Evolutionary conservation across 352 stramenopile species (phyloP).

Genomic region (Pythium periplocum): DNA sequence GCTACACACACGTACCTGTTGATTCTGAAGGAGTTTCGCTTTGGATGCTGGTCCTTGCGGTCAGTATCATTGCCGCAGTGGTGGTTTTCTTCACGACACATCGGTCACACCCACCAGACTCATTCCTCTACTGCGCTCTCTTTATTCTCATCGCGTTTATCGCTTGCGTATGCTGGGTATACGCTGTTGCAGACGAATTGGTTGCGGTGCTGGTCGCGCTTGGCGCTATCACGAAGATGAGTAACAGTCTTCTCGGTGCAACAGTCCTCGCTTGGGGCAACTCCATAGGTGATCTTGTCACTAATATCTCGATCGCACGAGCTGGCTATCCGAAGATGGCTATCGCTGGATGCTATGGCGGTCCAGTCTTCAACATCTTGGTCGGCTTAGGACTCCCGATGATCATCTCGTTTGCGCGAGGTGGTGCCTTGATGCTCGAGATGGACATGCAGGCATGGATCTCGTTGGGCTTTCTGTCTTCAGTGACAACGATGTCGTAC

Average conservation of each 20-base stretch:
- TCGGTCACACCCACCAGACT: conserved; percentile 49
- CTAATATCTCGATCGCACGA: conserved; percentile 76
- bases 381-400: conserved; percentile 75
- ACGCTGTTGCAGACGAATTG: conserved; percentile 82
- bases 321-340: conserved; percentile 83
- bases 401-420: conserved; percentile 43
- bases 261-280: conserved; percentile 84
- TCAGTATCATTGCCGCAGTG: conserved; percentile 37
- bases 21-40: conserved; percentile 26
- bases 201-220: conserved; percentile 75
- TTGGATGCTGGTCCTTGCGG: conserved; percentile 27
- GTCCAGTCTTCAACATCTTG: conserved; percentile 80
- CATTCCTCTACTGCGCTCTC: conserved; percentile 33
- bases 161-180: conserved; percentile 91
- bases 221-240: conserved; percentile 69
- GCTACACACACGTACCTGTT: conserved; percentile 18
- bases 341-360: conserved; percentile 79
- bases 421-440: conserved; percentile 30
- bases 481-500: conserved; percentile 44
- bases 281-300: conserved; percentile 78
- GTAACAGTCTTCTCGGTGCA: conserved; percentile 69
- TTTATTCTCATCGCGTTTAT: conserved; percentile 68
- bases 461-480: conserved; percentile 61
- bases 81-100: conserved; percentile 66
- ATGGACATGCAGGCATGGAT: conserved; percentile 69